These are phyloP conservation scores for Senecio squalidus DNA, from an alignment of 140 eudicot species.

Conservation along the genomic window DNA sequence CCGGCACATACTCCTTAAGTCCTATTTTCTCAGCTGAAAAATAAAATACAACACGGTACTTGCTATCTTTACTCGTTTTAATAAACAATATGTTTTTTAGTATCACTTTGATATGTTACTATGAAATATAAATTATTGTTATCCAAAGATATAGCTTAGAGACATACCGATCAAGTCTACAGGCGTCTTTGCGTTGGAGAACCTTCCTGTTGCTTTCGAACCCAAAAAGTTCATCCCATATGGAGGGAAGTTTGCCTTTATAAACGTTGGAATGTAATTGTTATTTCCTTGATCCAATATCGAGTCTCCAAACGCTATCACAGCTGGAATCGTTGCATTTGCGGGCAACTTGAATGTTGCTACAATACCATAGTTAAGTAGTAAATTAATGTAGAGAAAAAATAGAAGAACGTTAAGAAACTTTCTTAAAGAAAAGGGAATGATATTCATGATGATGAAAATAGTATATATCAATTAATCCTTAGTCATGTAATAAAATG, in stretches of 20 bases:
- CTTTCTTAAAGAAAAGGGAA: conserved; percentile 4
- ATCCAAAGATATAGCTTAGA: neutral
- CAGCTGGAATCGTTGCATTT: conserved; percentile 40
- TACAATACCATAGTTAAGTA: conserved; percentile 8
- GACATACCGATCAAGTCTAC: conserved; percentile 55
- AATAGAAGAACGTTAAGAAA: neutral
- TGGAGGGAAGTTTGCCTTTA: conserved; percentile 51
- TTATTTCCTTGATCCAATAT: conserved; percentile 65
- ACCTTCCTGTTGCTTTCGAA: conserved; percentile 59
- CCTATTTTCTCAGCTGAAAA: conserved; percentile 49
- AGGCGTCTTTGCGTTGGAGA: conserved; percentile 56
- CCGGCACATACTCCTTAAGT: conserved; percentile 51
- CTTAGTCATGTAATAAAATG: too few species aligned
- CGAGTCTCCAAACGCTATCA: conserved; percentile 61
- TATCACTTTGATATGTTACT: neutral
- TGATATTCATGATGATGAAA: conserved; percentile 6
- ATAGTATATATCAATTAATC: too few species aligned
- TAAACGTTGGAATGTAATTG: conserved; percentile 36
- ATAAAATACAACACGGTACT: neutral
- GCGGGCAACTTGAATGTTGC: conserved; percentile 25
- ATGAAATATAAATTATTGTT: neutral
- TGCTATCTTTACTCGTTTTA: neutral
- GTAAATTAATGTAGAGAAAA: conserved; percentile 6
- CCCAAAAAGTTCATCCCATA: conserved; percentile 56
- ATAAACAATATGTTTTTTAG: too few species aligned